Base-by-base conservation (phyloP, 345 rosid species). In the Chamaenerion angustifolium region DNA sequence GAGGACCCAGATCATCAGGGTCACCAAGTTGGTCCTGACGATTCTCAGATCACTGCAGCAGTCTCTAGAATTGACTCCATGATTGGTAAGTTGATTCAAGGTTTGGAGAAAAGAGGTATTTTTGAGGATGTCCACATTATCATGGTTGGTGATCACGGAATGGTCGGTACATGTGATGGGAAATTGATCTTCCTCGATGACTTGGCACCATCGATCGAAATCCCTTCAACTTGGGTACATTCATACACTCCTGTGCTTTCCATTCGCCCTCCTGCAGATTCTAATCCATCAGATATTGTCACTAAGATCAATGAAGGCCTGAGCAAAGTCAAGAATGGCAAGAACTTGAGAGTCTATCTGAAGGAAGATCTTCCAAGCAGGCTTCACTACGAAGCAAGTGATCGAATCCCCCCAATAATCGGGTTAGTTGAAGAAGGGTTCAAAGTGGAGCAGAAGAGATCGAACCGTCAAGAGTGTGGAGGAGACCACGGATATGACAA, bases 1-100 rank as follows among this genome's bases (percentile, higher is more conserved):
- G 95, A 90, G 81, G 94, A 90, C 52, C 98, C 98, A 46, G 95
- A 90, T 76, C 94, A 81, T 60, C 92, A 86, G 60, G 98, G 98
- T 49, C 98, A 86, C 60, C 69, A 74, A 55, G 90, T 90, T 45
- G 94, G 98, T 9, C 94, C 98, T n/a, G 94, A 86, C 65, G 92
- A 86, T 79, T 82, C 83, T 1, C 61, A 59, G 65, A 68, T 85
- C 58, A 85, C 88, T 0, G 90, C 83, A 51, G 95, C 94, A 8
- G 94, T 89, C 54, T 71, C 67, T 51, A 70, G 75, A 52, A 76
- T 83, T 19, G 95, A 89, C 70, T n/a, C 65, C 42, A 63, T 89
- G 72, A 81, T 89, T 17, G 97, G 95, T 54, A 85, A 73, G 66
- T 43, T 90, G 60, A 90, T 86, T 12, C 54, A 62, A 52, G 95